Conservation (phyloP, 1,284 basidiomycete genomes). For the Malassezia japonica region DNA sequence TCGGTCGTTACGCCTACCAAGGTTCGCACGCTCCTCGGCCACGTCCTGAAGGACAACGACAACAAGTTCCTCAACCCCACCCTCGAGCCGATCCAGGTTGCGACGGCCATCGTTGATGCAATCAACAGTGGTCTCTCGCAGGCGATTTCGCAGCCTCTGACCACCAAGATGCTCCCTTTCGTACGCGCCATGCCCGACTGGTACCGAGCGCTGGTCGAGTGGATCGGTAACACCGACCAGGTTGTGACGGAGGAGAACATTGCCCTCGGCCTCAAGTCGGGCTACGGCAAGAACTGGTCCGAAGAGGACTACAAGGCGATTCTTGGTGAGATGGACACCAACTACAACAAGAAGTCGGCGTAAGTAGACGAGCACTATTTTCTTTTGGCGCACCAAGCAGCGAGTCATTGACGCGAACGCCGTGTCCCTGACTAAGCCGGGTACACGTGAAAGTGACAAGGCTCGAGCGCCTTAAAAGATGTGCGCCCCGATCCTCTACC, state of each 20-base stretch:
- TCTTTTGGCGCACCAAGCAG: too few species aligned
- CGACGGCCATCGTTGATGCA: conserved; percentile 24
- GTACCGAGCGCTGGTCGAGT: conserved; percentile 23
- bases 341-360: not conserved
- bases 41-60: conserved; percentile 39
- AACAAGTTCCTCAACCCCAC: conserved; percentile 41
- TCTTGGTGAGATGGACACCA: not conserved
- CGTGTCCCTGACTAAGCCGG: too few species aligned
- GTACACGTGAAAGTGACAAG: too few species aligned
- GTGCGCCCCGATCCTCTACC: too few species aligned
- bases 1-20: conserved; percentile 41
- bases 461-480: too few species aligned
- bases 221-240: conserved; percentile 37
- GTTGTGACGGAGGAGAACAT: conserved; percentile 32
- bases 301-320: not conserved
- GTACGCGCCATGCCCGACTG: conserved; percentile 36
- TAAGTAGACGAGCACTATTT: too few species aligned
- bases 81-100: conserved; percentile 39
- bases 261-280: conserved; percentile 26
- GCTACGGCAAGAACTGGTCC: conserved; percentile 36
- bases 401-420: too few species aligned
- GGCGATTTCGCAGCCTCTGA: conserved; percentile 31
- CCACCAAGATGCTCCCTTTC: conserved; percentile 30
- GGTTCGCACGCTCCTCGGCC: conserved; percentile 39
- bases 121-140: conserved; percentile 37